Evolutionary conservation across 345 rosid species (phyloP).

Genomic region (Eucalyptus pumila): DNA sequence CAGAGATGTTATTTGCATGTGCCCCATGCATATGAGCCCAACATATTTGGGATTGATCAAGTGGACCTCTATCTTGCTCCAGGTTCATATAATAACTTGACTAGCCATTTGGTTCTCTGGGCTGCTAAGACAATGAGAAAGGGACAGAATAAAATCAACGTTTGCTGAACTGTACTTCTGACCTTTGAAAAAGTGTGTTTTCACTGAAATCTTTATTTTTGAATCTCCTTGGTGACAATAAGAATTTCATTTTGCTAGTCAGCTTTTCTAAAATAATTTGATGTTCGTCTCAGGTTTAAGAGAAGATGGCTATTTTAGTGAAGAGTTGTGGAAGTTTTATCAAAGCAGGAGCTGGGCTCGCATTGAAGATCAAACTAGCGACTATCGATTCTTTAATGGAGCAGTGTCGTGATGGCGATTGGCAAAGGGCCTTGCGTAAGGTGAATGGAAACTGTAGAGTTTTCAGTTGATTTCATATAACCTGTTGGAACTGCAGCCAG

Average conservation of each 20-base stretch:
- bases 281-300: neutral
- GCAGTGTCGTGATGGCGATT: neutral
- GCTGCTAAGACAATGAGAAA: neutral
- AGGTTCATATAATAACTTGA: neutral
- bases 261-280: neutral
- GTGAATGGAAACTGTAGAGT: neutral
- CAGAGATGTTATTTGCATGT: neutral
- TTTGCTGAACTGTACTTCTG: neutral
- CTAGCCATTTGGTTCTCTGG: neutral
- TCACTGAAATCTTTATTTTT: neutral
- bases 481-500: neutral
- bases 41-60: neutral
- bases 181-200: neutral
- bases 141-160: neutral
- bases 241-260: neutral
- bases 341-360: neutral
- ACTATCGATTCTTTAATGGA: neutral
- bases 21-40: neutral
- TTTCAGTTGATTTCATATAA: neutral
- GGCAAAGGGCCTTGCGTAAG: neutral
- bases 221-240: neutral
- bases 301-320: neutral
- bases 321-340: neutral
- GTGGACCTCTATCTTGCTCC: neutral
- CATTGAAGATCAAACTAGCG: neutral